phyloP scores from a whole-genome alignment of 148 eudicot species.

The Talinum fruticosum region DNA sequence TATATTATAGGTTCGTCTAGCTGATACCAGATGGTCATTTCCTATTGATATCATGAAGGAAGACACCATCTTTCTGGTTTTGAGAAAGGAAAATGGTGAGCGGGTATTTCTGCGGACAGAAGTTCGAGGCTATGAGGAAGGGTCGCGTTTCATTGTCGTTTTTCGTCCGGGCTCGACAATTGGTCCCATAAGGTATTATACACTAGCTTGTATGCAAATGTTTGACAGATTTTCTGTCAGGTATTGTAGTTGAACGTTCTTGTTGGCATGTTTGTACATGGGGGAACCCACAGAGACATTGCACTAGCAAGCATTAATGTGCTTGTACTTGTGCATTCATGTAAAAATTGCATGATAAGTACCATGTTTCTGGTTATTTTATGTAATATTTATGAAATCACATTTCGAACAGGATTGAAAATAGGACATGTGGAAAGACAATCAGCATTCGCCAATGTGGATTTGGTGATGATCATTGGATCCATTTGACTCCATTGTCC shows the following conservation, averaged over 20 bases:
- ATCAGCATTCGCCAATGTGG: conserved; percentile 81
- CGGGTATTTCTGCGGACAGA: conserved; percentile 59
- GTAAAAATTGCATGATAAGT: background rate
- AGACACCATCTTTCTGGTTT: conserved; percentile 65
- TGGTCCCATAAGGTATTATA: conserved; percentile 77
- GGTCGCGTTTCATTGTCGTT: conserved; percentile 92
- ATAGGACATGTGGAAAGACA: conserved; percentile 58
- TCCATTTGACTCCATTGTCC: conserved; percentile 62
- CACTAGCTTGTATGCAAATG: background rate
- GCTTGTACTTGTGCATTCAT: conserved; percentile 2
- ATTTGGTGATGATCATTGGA: conserved; percentile 68
- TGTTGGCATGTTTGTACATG: background rate
- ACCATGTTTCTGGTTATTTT: background rate
- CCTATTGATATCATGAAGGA: conserved; percentile 81
- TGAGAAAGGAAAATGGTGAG: conserved; percentile 51
- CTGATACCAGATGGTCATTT: conserved; percentile 81
- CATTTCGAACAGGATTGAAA: conserved; percentile 59
- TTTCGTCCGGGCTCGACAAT: conserved; percentile 75
- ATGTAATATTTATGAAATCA: background rate
- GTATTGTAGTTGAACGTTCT: conserved; percentile 25
- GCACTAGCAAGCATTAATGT: background rate
- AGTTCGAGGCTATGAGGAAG: conserved; percentile 96
- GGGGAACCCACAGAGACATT: background rate
- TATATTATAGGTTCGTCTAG: conserved; percentile 52
- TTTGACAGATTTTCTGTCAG: conserved; percentile 54